These are phyloP conservation scores for Aschersonia sp. DNA, from an alignment of 2,329 filamentous ascomycete species.

Conservation along the genomic window DNA sequence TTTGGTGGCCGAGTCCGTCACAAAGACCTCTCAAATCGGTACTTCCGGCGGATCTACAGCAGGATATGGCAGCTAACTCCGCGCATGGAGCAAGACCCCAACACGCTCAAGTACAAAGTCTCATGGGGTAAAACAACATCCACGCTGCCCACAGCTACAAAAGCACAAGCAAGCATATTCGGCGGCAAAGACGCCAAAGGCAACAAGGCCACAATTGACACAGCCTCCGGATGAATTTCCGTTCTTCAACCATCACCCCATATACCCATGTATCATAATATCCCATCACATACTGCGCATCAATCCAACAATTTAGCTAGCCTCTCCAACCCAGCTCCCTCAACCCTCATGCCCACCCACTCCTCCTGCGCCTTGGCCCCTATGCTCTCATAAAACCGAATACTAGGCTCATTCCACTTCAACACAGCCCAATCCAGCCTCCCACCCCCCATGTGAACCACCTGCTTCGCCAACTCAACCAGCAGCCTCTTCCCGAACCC, in stretches of 20 bases:
- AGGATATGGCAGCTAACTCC: slow-evolving; percentile 30
- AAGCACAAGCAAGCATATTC: slow-evolving; percentile 30
- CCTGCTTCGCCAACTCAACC: slow-evolving; percentile 64
- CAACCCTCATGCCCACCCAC: slow-evolving; percentile 65
- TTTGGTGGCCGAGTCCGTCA: slow-evolving; percentile 19
- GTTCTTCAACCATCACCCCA: too few species aligned
- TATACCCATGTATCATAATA: too few species aligned
- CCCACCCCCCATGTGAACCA: slow-evolving; percentile 54
- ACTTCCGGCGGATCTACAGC: slow-evolving; percentile 32
- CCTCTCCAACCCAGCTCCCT: slow-evolving; percentile 48
- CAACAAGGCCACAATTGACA: slow-evolving; percentile 2
- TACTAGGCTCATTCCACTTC: slow-evolving; percentile 85
- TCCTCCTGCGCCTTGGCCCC: slow-evolving; percentile 54
- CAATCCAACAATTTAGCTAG: slow-evolving; percentile 33
- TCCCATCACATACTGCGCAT: slow-evolving; percentile 1
- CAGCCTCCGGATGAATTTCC: background rate
- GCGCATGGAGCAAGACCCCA: slow-evolving; percentile 20
- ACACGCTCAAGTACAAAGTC: slow-evolving; percentile 18
- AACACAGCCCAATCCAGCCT: slow-evolving; percentile 83
- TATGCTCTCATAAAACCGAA: slow-evolving; percentile 68
- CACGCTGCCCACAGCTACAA: slow-evolving; percentile 14
- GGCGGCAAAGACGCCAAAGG: slow-evolving; percentile 24
- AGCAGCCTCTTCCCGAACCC: slow-evolving; percentile 73
- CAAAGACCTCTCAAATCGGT: slow-evolving; percentile 21
- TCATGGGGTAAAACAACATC: slow-evolving; percentile 28